phyloP scores from a whole-genome alignment of 352 stramenopile genomes.

The Blastocystis sp. region DNA sequence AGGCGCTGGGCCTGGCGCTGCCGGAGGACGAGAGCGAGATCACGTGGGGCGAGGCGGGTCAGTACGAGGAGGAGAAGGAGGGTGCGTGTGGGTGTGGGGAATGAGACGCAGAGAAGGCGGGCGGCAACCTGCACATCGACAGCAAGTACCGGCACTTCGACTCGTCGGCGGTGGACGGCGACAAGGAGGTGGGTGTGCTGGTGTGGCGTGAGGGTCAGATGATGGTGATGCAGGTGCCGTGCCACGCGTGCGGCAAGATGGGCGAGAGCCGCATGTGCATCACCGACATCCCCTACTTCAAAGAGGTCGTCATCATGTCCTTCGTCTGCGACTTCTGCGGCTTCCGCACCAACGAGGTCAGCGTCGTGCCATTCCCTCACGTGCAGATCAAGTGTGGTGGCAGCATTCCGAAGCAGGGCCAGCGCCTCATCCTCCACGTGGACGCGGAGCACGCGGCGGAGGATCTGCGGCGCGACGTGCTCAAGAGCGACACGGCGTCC shows the following conservation, averaged over 20 bases:
- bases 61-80: conserved; percentile 23
- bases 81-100: conserved; percentile 1
- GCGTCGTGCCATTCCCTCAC: neutral
- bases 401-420: conserved; percentile 74
- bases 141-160: conserved; percentile 67
- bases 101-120: conserved; percentile 56
- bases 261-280: conserved; percentile 83
- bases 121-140: conserved; percentile 63
- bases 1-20: conserved; percentile 35
- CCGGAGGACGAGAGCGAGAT: conserved; percentile 26
- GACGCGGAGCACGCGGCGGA: conserved; percentile 70
- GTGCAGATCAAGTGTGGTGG: conserved; percentile 78
- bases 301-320: conserved; percentile 87
- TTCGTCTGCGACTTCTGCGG: conserved; percentile 85
- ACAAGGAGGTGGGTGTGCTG: conserved; percentile 18
- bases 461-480: conserved; percentile 83
- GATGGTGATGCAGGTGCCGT: conserved; percentile 80
- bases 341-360: conserved; percentile 83
- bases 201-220: conserved; percentile 74
- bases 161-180: conserved; percentile 17
- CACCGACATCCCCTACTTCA: conserved; percentile 89
- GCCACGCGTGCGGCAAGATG: conserved; percentile 77
- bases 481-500: conserved; percentile 83
- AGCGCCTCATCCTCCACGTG: conserved; percentile 78
- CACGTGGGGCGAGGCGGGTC: conserved; percentile 62